Conservation (phyloP, 805 yeast species). For the Clavispora fructus region DNA sequence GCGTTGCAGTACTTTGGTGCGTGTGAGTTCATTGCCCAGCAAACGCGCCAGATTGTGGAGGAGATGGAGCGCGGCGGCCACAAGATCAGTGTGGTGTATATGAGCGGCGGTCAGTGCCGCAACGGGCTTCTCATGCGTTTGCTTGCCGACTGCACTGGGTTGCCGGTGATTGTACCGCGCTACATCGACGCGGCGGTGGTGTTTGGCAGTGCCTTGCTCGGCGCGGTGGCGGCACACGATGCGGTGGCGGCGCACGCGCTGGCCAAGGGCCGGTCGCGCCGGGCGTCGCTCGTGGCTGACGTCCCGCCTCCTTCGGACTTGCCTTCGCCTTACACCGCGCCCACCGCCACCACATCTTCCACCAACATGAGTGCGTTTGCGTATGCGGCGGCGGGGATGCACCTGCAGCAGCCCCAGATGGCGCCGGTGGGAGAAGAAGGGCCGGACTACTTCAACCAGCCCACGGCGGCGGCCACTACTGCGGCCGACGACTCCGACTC, state of each 20-base stretch:
- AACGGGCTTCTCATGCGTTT: slow-evolving; percentile 84
- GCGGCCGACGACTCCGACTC: slow-evolving; percentile 24
- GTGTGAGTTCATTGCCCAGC: slow-evolving; percentile 96
- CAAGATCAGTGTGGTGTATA: slow-evolving; percentile 64
- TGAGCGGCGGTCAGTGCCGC: slow-evolving; percentile 97
- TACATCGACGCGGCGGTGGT: slow-evolving; percentile 97
- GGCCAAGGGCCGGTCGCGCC: slow-evolving; percentile 30
- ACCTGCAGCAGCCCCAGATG: slow-evolving; percentile 27
- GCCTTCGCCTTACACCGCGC: slow-evolving; percentile 63
- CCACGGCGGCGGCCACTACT: neutral
- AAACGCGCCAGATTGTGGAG: slow-evolving; percentile 91
- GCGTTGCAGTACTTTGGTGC: slow-evolving; percentile 88
- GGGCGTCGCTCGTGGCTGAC: slow-evolving; percentile 27
- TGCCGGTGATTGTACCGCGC: slow-evolving; percentile 87
- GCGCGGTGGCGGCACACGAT: slow-evolving; percentile 86
- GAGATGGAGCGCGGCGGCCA: slow-evolving; percentile 82
- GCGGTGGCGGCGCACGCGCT: slow-evolving; percentile 37
- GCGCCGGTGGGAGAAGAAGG: slow-evolving; percentile 34
- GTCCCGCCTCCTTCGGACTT: slow-evolving; percentile 25
- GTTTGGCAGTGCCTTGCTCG: slow-evolving; percentile 90
- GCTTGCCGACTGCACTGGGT: slow-evolving; percentile 87
- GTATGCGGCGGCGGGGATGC: slow-evolving; percentile 29
- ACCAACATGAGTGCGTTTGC: slow-evolving; percentile 52
- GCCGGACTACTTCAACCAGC: slow-evolving; percentile 37
- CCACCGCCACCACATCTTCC: slow-evolving; percentile 68